Evolutionary conservation across 495 filamentous ascomycete genomes (phyloP).

Genomic region (Tuber calosporum): DNA sequence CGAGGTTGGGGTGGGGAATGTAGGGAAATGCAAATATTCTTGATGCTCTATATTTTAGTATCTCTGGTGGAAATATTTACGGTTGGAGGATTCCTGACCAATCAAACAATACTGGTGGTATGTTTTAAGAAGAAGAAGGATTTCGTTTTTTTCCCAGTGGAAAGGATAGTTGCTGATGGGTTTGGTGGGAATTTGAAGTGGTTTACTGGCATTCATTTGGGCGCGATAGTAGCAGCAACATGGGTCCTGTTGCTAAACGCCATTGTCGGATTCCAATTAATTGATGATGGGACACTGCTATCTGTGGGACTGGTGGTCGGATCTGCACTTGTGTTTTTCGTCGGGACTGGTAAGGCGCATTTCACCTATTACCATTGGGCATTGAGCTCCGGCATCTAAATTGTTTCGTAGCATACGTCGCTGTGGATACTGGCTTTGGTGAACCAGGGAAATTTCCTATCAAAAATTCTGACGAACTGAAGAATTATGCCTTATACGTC

Average conservation of each 20-base stretch:
- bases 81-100: slow-evolving; percentile 63
- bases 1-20: slow-evolving; percentile 6
- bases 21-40: slow-evolving; percentile 94
- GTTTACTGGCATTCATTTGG: slow-evolving; percentile 89
- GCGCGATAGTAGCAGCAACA: slow-evolving; percentile 72
- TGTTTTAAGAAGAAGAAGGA: slow-evolving; percentile 3
- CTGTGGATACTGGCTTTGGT: slow-evolving; percentile 81
- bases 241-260: slow-evolving; percentile 94
- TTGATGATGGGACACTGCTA: slow-evolving; percentile 85
- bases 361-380: neutral
- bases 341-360: slow-evolving; percentile 61
- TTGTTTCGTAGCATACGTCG: slow-evolving; percentile 58
- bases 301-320: slow-evolving; percentile 67
- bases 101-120: slow-evolving; percentile 35
- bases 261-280: slow-evolving; percentile 81
- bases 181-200: slow-evolving; percentile 50
- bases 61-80: slow-evolving; percentile 95
- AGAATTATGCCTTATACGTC: slow-evolving; percentile 82
- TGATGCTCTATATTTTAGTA: slow-evolving; percentile 78
- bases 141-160: slow-evolving; percentile 3
- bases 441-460: slow-evolving; percentile 71
- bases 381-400: slow-evolving; percentile 7
- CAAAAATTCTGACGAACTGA: slow-evolving; percentile 53
- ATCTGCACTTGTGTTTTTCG: slow-evolving; percentile 65
- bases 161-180: slow-evolving; percentile 40